phyloP scores from a whole-genome alignment of 176 grass and related monocot species.

The Echinochloa phyllopogon region DNA sequence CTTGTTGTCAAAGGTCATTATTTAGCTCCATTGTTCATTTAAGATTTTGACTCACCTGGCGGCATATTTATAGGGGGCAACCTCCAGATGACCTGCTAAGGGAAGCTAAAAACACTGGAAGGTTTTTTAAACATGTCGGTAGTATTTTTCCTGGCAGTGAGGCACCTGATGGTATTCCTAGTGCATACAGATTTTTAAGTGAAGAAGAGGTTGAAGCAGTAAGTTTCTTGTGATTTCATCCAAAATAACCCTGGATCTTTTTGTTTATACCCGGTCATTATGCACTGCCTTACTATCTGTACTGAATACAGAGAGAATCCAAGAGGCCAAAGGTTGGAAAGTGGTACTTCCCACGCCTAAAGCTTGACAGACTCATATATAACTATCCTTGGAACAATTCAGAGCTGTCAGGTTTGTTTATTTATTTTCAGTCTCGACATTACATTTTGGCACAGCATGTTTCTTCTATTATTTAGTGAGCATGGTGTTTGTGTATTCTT shows the following conservation, averaged over 20 bases:
- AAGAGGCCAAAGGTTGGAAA: conserved; percentile 75
- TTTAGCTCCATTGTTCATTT: conserved; percentile 8
- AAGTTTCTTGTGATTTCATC: conserved; percentile 47
- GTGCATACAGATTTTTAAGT: conserved; percentile 74
- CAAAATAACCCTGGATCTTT: conserved; percentile 15
- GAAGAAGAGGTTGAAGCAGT: conserved; percentile 88
- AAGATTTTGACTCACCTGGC: conserved; percentile 15
- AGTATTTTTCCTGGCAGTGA: conserved; percentile 48
- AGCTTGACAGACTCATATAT: conserved; percentile 76
- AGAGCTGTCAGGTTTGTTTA: conserved; percentile 55
- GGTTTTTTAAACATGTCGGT: conserved; percentile 78
- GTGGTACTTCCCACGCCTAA: conserved; percentile 81
- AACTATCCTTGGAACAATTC: conserved; percentile 85
- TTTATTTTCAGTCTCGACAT: conserved; percentile 31
- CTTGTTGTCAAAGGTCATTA: conserved; percentile 6
- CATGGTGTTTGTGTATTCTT: neutral
- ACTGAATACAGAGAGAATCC: conserved; percentile 64
- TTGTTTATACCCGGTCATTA: conserved; percentile 3
- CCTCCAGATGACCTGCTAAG: conserved; percentile 85
- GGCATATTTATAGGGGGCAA: conserved; percentile 64
- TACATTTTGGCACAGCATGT: neutral
- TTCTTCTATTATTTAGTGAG: neutral
- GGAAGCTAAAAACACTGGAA: conserved; percentile 80
- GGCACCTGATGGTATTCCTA: conserved; percentile 41
- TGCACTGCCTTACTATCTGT: conserved; percentile 34